Base-by-base conservation (phyloP, 495 filamentous ascomycete genomes). In the Daldinia bambusicola region DNA sequence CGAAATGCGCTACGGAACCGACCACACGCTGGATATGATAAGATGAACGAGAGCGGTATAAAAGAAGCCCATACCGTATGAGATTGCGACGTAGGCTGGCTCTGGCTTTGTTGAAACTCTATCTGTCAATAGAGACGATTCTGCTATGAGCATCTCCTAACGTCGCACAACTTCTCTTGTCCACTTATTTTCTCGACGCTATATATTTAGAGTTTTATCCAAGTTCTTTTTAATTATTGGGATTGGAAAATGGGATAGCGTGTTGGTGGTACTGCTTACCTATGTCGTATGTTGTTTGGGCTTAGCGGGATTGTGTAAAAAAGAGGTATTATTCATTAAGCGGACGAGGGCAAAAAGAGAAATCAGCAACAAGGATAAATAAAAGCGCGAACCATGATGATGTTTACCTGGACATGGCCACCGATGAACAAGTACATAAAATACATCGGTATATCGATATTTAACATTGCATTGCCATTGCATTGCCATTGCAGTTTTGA, bases 1-100 rank as follows among this genome's bases (percentile, higher is more conserved):
- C 79, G 78, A n/a, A 77, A 78, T 36, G 76, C 79, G 1, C 69
- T 85, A 20, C 48, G 50, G 26, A 76, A 79, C 61, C 79, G 84
- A 71, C 78, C 83, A 13, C 69, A 80, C 41, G 68, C 74, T 14
- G 71, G 68, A 2, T 83, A 81, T 52, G 72, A 81, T 52, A 74
- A 59, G 55, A 58, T 34, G 41, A 59, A 10, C n/a, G 31, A 9
- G 22, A 50, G 45, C 0, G 36, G 57, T 34, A 45, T 37, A 32
- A 55, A 62, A 20, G 70, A 65, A 18, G 51, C 58, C 0, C 61
- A 59, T 4, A 73, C 22, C 51, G 70, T 69, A 51, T 72, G 13
- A 63, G 36, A 13, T 20, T 22, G 32, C 53, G 2, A 22, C 16
- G 32, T 4, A 14, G 32, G 6, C 16, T 37, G 9, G 1, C 1